Conservation (phyloP, 2,329 filamentous ascomycete species). For the Aspergillus clavatus region DNA sequence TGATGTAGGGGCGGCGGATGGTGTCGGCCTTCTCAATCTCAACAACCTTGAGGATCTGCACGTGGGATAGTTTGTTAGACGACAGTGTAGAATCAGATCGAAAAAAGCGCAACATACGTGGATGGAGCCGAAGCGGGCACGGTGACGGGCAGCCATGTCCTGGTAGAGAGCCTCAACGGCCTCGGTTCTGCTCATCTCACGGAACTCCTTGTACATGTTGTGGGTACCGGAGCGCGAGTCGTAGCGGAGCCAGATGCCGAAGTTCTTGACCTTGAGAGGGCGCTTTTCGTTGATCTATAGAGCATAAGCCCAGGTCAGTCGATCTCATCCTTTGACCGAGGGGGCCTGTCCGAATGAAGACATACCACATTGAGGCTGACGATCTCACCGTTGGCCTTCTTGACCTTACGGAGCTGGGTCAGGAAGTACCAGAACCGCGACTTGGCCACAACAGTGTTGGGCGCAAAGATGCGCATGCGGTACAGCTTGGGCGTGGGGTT, state of each 20-base stretch:
- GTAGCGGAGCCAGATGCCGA: slow-evolving; percentile 99
- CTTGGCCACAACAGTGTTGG: slow-evolving; percentile 97
- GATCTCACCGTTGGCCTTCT: slow-evolving; percentile 99
- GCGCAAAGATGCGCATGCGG: slow-evolving; percentile 99
- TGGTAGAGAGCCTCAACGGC: slow-evolving; percentile 97
- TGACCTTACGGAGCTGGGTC: slow-evolving; percentile 98
- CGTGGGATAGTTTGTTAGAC: slow-evolving; percentile 4
- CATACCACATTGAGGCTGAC: slow-evolving; percentile 92
- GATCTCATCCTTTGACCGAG: slow-evolving; percentile 4
- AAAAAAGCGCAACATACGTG: slow-evolving; percentile 64
- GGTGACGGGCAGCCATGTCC: slow-evolving; percentile 99
- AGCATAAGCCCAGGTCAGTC: slow-evolving; percentile 6
- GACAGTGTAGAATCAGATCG: not conserved
- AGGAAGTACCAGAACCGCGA: slow-evolving; percentile 99
- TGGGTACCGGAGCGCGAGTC: slow-evolving; percentile 99
- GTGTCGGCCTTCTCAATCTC: slow-evolving; percentile 93
- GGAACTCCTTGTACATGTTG: slow-evolving; percentile 99
- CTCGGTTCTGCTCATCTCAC: slow-evolving; percentile 93
- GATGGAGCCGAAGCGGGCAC: slow-evolving; percentile 94
- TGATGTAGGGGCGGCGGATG: slow-evolving; percentile 98
- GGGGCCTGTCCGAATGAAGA: slow-evolving; percentile 19
- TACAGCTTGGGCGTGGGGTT: slow-evolving; percentile 98
- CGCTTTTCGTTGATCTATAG: slow-evolving; percentile 94
- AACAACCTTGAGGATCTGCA: slow-evolving; percentile 93
- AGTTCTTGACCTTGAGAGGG: slow-evolving; percentile 99